A percentile compares a stretch with the other conserved stretches of the same genome.
These are phyloP conservation scores for Pseudodiploospora longispora DNA, from an alignment of 2,329 filamentous ascomycete genomes.

Conservation along the genomic window DNA sequence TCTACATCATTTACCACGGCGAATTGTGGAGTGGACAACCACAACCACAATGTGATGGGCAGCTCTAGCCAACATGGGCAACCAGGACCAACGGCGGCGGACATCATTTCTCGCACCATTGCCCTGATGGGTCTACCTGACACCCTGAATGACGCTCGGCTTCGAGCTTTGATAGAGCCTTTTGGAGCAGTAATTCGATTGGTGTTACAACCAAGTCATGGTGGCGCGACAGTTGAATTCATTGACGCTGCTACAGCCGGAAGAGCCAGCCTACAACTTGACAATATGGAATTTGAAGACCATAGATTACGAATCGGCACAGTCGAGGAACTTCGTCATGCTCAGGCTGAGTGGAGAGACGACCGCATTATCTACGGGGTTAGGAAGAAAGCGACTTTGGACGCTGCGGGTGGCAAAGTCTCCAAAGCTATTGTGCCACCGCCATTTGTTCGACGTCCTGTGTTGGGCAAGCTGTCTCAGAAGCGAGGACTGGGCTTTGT, in stretches of 20 bases:
- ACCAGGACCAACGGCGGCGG: conserved; percentile 32
- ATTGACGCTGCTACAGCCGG: conserved; percentile 61
- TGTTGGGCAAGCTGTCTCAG: conserved; percentile 29
- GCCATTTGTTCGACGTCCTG: conserved; percentile 35
- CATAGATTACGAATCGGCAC: conserved; percentile 47
- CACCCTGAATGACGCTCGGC: conserved; percentile 81
- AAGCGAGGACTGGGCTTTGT: conserved; percentile 39
- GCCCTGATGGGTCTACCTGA: conserved; percentile 82
- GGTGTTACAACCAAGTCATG: conserved; percentile 69
- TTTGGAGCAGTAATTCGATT: conserved; percentile 68
- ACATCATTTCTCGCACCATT: conserved; percentile 61
- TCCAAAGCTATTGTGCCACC: conserved; percentile 34
- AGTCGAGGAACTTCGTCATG: conserved; percentile 44
- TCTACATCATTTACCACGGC: conserved; percentile 28
- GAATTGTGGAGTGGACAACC: conserved; percentile 19
- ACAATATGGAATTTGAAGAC: conserved; percentile 47
- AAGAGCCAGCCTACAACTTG: conserved; percentile 55
- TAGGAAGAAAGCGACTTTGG: conserved; percentile 20
- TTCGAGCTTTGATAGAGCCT: conserved; percentile 63
- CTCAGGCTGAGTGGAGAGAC: conserved; percentile 34
- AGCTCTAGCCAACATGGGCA: conserved; percentile 16
- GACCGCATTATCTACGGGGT: conserved; percentile 22
- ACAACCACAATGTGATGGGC: conserved; percentile 32
- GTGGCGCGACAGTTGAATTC: conserved; percentile 82
- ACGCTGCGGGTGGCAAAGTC: conserved; percentile 9